Percentiles rank a stretch among this genome's conserved stretches.
Evolutionary conservation across 2,329 filamentous ascomycete genomes (phyloP).

Genomic region (Colletotrichum orbiculare): DNA sequence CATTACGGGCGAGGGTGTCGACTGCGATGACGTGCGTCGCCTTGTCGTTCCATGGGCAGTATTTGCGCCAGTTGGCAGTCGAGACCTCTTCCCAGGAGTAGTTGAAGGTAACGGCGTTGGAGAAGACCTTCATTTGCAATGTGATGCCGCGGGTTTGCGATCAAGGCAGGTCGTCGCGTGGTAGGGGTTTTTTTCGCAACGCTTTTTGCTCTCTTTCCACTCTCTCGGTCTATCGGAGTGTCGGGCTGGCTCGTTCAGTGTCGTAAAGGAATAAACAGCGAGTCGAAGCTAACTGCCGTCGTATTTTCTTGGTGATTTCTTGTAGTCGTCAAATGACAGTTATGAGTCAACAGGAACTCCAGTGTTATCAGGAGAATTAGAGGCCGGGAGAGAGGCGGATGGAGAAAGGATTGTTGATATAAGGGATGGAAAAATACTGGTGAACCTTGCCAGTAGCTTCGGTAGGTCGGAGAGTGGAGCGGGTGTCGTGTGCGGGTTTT

Average conservation of each 20-base stretch:
- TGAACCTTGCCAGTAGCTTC: constrained; percentile 29
- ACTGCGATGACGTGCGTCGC: constrained; percentile 96
- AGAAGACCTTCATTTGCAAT: constrained; percentile 90
- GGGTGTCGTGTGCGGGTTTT: constrained; percentile 39
- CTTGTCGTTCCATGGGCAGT: constrained; percentile 98
- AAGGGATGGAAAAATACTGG: constrained; percentile 1
- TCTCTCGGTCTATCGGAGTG: constrained; percentile 2
- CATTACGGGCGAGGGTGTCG: constrained; percentile 83
- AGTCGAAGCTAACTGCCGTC: background rate
- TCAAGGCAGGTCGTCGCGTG: background rate
- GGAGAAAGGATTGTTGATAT: constrained; percentile 15
- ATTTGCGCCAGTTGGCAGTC: constrained; percentile 98
- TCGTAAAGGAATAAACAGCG: background rate
- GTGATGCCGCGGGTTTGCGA: background rate
- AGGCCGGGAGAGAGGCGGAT: constrained; percentile 20
- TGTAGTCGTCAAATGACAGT: constrained; percentile 7
- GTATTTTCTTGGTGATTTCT: constrained; percentile 11
- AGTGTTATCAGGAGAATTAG: background rate
- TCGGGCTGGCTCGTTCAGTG: constrained; percentile 13
- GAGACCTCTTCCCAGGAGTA: constrained; percentile 99
- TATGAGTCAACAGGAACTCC: constrained; percentile 18
- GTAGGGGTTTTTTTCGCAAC: background rate
- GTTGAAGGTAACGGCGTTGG: constrained; percentile 88
- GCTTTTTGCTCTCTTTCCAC: background rate
- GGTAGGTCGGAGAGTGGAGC: constrained; percentile 29